phyloP scores from a whole-genome alignment of 2,329 filamentous ascomycete genomes.

The Mycocentrospora acerina region DNA sequence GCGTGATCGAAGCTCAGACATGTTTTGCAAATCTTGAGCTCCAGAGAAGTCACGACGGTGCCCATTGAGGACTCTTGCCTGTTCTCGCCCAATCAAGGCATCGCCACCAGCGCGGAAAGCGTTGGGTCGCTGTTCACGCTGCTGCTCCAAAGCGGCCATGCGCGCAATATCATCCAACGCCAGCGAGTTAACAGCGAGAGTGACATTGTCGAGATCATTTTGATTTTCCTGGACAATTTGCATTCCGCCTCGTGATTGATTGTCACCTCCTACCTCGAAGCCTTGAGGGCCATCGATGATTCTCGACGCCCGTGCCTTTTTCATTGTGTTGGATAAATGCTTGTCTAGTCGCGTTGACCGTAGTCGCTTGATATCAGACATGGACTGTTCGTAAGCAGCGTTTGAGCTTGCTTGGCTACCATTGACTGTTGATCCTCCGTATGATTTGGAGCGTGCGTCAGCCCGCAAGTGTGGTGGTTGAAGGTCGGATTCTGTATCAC shows the following conservation, averaged over 20 bases:
- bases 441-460: slow-evolving; percentile 73
- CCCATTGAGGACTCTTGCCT: slow-evolving; percentile 67
- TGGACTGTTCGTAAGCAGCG: slow-evolving; percentile 83
- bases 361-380: slow-evolving; percentile 89
- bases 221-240: slow-evolving; percentile 78
- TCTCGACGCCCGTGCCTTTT: slow-evolving; percentile 83
- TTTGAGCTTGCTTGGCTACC: slow-evolving; percentile 59
- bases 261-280: slow-evolving; percentile 70
- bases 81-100: slow-evolving; percentile 63
- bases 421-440: slow-evolving; percentile 60
- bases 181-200: slow-evolving; percentile 87
- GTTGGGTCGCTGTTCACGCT: slow-evolving; percentile 82
- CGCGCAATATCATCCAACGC: slow-evolving; percentile 95
- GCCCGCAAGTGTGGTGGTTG: slow-evolving; percentile 60
- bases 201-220: slow-evolving; percentile 73
- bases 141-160: slow-evolving; percentile 93
- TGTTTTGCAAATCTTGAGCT: slow-evolving; percentile 53
- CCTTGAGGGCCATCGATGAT: slow-evolving; percentile 88
- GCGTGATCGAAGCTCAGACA: slow-evolving; percentile 60
- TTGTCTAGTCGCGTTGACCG: slow-evolving; percentile 93
- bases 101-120: slow-evolving; percentile 74
- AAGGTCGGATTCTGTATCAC: slow-evolving; percentile 49
- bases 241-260: slow-evolving; percentile 59
- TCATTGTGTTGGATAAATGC: slow-evolving; percentile 88
- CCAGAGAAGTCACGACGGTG: slow-evolving; percentile 68